phyloP scores from a whole-genome alignment of 768 basidiomycete species.

The Wakefieldia striispora region DNA sequence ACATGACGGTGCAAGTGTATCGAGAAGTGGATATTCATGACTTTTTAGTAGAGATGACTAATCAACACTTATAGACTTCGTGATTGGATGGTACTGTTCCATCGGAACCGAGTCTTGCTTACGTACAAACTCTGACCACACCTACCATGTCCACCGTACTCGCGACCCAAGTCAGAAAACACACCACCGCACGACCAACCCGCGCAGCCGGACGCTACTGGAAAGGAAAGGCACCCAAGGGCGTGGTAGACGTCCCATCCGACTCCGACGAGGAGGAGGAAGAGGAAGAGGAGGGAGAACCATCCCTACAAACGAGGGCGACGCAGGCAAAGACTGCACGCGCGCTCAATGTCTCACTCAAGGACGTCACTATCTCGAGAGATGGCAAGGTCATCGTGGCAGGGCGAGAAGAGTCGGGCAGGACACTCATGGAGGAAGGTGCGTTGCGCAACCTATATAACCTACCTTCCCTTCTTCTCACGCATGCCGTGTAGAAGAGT shows the following conservation, averaged over 20 bases:
- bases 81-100: slow-evolving; percentile 9
- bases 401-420: slow-evolving; percentile 74
- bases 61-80: no score
- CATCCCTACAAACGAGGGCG: slow-evolving; percentile 37
- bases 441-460: slow-evolving; percentile 24
- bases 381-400: slow-evolving; percentile 81
- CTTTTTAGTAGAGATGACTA: slow-evolving; percentile 16
- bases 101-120: no score
- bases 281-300: slow-evolving; percentile 46
- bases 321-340: slow-evolving; percentile 38
- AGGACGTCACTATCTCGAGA: slow-evolving; percentile 76
- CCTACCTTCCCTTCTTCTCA: slow-evolving; percentile 3
- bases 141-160: slow-evolving; percentile 35
- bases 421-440: slow-evolving; percentile 63
- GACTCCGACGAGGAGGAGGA: slow-evolving; percentile 63
- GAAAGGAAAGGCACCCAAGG: slow-evolving; percentile 88
- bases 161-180: slow-evolving; percentile 50
- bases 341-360: slow-evolving; percentile 70
- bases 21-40: no score
- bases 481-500: slow-evolving; percentile 12
- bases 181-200: slow-evolving; percentile 76
- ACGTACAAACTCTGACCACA: slow-evolving; percentile 13
- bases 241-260: slow-evolving; percentile 53
- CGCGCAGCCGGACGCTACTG: slow-evolving; percentile 83
- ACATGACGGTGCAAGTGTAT: no score